Base-by-base conservation (phyloP, 805 yeast species). In the Suhomyces sp. region DNA sequence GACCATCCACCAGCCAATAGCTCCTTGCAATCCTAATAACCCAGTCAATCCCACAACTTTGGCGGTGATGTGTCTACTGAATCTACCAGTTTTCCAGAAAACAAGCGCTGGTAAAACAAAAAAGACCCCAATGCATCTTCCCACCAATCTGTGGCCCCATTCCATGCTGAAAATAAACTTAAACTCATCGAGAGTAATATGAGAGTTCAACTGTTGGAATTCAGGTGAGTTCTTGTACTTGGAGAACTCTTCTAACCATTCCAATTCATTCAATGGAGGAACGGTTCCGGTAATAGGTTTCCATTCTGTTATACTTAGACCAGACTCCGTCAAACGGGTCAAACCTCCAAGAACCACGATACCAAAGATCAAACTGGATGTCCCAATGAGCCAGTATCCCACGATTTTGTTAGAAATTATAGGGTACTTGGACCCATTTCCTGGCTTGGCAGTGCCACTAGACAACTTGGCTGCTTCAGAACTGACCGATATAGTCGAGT, bases 1-100 rank as follows among this genome's bases (percentile, higher is more conserved):
- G 48, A 94, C 99, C 99, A 94, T 94, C 99, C 99, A 94, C 99
- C 99, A 94, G 29, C 99, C 99, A 58, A 94, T 86, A 49, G 86
- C 87, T 49, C 99, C 99, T 75, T 94, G 99, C 46, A 94, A 73
- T 9, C 97, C 99, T 52, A 94, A 77, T 48, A 94, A 72, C 0
- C 79, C 83, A 41, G 96, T 81, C 44, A 94, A 80, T 1, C 89
- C 89, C 19, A 88, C 68, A 13, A 94, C 74, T 58, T 89, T 79
- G 51, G 75, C 74, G 46, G 89, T 85, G 3, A 88, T 86, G 53
- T 83, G 84, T 3, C 81, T 70, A 2, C 91, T 83, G 9, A 93
- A 83, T 56, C 76, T 83, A 40, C 83, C 82, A 3, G 85, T 73
- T 15, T 78, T 76, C 62, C 89, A 85, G 61, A 91, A 91, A 66